Evolutionary conservation across 345 rosid genomes (phyloP).

Genomic region (Dipteronia sinensis): DNA sequence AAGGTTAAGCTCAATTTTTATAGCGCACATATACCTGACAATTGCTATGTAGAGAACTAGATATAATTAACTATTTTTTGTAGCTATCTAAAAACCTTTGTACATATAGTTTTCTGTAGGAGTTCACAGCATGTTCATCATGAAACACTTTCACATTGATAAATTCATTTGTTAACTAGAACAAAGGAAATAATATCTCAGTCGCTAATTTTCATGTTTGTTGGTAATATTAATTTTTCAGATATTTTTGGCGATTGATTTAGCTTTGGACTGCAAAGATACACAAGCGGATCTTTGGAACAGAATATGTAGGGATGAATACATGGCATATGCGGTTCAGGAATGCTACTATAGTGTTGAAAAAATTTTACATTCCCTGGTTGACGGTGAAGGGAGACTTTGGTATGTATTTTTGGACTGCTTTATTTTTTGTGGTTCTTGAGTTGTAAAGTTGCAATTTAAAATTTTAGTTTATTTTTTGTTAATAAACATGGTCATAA

Average conservation of each 20-base stretch:
- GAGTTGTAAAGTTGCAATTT: neutral
- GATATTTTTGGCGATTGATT: conserved; percentile 91
- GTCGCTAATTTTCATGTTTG: conserved; percentile 8
- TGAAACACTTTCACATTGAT: neutral
- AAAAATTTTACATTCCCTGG: conserved; percentile 77
- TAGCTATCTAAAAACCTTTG: neutral
- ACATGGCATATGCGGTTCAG: conserved; percentile 95
- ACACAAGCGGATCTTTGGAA: conserved; percentile 78
- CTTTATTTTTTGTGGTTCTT: conserved; percentile 22
- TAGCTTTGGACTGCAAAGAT: conserved; percentile 93
- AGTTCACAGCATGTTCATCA: neutral
- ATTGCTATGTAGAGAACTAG: neutral
- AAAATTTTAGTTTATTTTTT: neutral
- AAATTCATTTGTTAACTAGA: neutral
- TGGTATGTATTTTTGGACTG: conserved; percentile 52
- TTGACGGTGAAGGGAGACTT: conserved; percentile 90
- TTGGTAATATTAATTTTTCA: conserved; percentile 34
- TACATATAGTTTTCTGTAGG: neutral
- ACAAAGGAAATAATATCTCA: neutral
- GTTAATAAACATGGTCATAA: conserved; percentile 11
- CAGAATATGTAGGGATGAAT: conserved; percentile 84
- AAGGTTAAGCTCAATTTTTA: conserved; percentile 56
- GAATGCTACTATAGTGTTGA: conserved; percentile 93
- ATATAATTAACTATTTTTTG: neutral
- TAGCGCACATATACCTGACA: neutral